Base-by-base conservation (phyloP, 2,329 filamentous ascomycete species). In the Microsporum ferrugineum region DNA sequence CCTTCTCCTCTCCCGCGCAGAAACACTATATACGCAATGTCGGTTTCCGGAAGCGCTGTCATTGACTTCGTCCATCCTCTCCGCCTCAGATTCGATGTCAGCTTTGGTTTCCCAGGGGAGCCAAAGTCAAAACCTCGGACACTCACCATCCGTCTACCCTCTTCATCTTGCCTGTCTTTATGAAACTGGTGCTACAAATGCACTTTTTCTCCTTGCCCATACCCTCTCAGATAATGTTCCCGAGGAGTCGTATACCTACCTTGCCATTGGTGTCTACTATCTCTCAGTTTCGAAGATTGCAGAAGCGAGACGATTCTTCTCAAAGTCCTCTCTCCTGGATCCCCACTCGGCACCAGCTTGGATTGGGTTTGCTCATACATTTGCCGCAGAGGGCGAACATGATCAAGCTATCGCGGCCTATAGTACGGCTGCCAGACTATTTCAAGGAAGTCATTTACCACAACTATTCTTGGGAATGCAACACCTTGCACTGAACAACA, bases 341-440 rank as follows among this genome's bases (percentile, higher is more conserved):
- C 89, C 92, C 5, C 92, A 97, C 76, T 99, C 96, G 68, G 92
- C 92, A 0, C 89, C 94, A 0, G 94, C 94, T 2, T 99, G 94
- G 94, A 97, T 99, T 65, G 94, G 95, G 1, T 99, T 99, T 71
- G 94, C 94, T 0, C 95, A 99, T 73, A 99, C 94, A 0, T 99
- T 99, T 72, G 94, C 94, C 0, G 91, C 91, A 8, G 94, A 99
- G 73, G 94, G 94, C 59, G 94, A 99, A 74, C 91, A 97, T 73
- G 94, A 99, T 72, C 94, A 99, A 76, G 94, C 94, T 56, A 96
- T 99, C 65, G 95, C 91, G 6, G 94, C 95, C 0, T 99, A 99
- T 76, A 95, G 89, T 34, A 99, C 94, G 0, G 94, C 94, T 0
- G 92, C 92, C 1, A 83, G 94, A 43, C 78, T 99, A 0, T 99